Conservation (phyloP, 176 grass and related monocot genomes). For the Melocanna baccifera region DNA sequence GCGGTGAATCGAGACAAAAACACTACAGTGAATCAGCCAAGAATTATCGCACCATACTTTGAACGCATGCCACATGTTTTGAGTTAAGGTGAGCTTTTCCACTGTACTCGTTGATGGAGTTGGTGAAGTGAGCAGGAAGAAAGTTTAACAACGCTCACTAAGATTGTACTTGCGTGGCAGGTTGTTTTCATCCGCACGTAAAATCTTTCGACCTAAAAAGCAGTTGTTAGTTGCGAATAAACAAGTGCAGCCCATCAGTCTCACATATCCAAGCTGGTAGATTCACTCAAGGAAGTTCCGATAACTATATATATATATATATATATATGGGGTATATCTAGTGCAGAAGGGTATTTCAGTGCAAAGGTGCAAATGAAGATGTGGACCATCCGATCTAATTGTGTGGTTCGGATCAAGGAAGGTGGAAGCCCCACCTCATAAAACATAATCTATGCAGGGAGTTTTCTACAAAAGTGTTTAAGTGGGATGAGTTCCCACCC, state of each 20-base stretch:
- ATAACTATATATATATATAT: too few species aligned
- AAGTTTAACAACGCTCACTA: not conserved
- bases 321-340: too few species aligned
- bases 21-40: not conserved
- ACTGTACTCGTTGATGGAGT: not conserved
- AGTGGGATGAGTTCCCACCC: too few species aligned
- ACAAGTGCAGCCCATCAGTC: not conserved
- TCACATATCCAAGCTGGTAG: conserved; percentile 22
- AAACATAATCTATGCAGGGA: too few species aligned
- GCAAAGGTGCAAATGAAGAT: too few species aligned
- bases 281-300: conserved; percentile 3
- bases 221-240: conserved; percentile 15
- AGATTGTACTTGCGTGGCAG: conserved; percentile 41
- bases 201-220: conserved; percentile 46
- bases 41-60: not conserved
- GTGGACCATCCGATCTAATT: too few species aligned
- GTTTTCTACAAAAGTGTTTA: too few species aligned
- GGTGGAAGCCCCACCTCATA: too few species aligned
- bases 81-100: not conserved
- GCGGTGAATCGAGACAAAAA: not conserved
- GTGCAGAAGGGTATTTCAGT: too few species aligned
- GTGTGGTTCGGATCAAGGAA: too few species aligned
- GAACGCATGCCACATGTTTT: conserved; percentile 7
- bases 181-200: conserved; percentile 29
- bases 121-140: not conserved